Percentiles rank a stretch among this genome's conserved stretches.
phyloP scores from a whole-genome alignment of 1,284 basidiomycete genomes.

The Fomitopsis palustris region DNA sequence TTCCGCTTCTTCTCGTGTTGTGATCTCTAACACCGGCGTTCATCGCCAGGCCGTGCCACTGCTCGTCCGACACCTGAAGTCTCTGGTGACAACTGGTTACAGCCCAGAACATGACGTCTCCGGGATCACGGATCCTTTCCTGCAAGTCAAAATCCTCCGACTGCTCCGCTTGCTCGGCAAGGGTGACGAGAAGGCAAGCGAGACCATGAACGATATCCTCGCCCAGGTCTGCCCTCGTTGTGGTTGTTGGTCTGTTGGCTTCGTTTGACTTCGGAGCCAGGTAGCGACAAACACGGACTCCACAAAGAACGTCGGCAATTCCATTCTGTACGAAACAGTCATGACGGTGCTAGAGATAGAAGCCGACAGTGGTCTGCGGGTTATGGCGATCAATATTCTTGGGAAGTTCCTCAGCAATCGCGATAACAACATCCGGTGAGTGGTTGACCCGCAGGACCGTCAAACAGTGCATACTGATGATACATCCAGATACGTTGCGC shows the following conservation, averaged over 20 bases:
- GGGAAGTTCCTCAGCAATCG: constrained; percentile 98
- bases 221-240: constrained; percentile 64
- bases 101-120: constrained; percentile 99
- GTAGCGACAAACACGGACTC: constrained; percentile 99
- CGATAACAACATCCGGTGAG: constrained; percentile 97
- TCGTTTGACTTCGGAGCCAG: constrained; percentile 32
- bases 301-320: constrained; percentile 97
- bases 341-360: constrained; percentile 98
- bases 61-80: constrained; percentile 94
- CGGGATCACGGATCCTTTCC: constrained; percentile 97
- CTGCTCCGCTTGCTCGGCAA: constrained; percentile 86
- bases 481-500: constrained; percentile 82
- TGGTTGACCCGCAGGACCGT: constrained; percentile 3
- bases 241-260: neutral
- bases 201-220: constrained; percentile 98
- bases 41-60: constrained; percentile 78
- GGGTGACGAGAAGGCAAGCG: constrained; percentile 85
- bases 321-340: constrained; percentile 97
- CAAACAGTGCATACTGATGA: neutral
- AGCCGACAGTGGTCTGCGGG: constrained; percentile 91
- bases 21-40: neutral
- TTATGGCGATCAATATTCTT: constrained; percentile 99
- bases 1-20: neutral
- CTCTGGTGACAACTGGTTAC: constrained; percentile 94
- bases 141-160: constrained; percentile 97